Percentiles rank a stretch among this genome's conserved stretches.
Evolutionary conservation across 179 eudicot genomes (phyloP).

Genomic region (Nepenthes alata): DNA sequence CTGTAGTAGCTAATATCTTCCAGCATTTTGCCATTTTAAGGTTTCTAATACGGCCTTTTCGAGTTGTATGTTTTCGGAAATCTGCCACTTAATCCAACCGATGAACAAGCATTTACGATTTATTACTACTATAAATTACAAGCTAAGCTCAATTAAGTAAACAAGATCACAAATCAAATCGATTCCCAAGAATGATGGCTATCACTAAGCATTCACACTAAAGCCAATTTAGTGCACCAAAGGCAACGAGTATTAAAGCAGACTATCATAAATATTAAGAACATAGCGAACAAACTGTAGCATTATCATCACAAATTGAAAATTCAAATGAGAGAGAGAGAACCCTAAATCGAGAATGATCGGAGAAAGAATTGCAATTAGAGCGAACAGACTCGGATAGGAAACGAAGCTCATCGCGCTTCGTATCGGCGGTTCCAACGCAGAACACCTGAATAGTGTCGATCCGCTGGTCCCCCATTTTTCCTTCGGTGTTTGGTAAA

Average conservation of each 20-base stretch:
- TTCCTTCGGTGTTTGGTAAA: not conserved
- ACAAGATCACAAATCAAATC: too few relatives aligned
- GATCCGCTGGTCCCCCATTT: constrained; percentile 20
- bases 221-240: too few relatives aligned
- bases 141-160: too few relatives aligned
- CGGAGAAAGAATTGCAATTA: constrained; percentile 39
- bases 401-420: constrained; percentile 63
- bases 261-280: not conserved
- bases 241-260: too few relatives aligned
- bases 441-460: constrained; percentile 39
- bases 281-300: not conserved
- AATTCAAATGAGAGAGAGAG: not conserved
- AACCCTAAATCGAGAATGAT: constrained; percentile 37
- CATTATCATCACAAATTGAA: not conserved
- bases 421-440: constrained; percentile 86
- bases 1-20: not conserved
- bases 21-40: not conserved
- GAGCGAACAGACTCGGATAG: constrained; percentile 50
- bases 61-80: too few relatives aligned
- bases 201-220: too few relatives aligned
- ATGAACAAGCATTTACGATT: too few relatives aligned
- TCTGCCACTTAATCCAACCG: too few relatives aligned
- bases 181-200: too few relatives aligned
- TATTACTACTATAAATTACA: too few relatives aligned
- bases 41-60: not conserved